Conservation (phyloP, 75 land plant genomes). For the Cupressus sempervirens region DNA sequence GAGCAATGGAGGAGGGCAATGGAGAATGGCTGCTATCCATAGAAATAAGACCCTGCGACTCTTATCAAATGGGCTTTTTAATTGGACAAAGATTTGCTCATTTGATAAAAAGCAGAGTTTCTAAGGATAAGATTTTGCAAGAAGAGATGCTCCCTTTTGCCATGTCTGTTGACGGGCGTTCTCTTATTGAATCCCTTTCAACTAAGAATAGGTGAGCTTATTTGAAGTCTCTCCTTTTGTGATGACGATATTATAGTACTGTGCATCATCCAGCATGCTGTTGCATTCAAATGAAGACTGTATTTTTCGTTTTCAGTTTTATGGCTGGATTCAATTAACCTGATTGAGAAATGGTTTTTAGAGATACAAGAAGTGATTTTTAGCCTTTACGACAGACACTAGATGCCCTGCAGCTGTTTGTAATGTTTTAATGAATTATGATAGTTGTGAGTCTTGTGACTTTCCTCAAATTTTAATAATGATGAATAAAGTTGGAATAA, state of each 20-base stretch:
- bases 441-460: background rate
- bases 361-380: background rate
- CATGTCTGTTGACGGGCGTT: conserved; percentile 28
- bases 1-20: background rate
- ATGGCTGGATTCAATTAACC: background rate
- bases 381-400: background rate
- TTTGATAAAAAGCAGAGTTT: conserved; percentile 56
- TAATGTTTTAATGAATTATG: background rate
- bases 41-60: conserved; percentile 45
- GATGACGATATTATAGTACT: background rate
- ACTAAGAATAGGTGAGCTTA: conserved; percentile 34
- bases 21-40: conserved; percentile 28
- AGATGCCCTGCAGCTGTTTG: background rate
- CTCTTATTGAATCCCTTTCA: conserved; percentile 44
- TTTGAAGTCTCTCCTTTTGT: background rate
- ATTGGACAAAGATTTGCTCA: conserved; percentile 63
- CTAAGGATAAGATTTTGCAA: conserved; percentile 63
- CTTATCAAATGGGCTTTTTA: conserved; percentile 54
- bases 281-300: background rate
- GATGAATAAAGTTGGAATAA: background rate
- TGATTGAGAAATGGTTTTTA: background rate
- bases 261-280: background rate
- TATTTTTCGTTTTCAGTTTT: background rate
- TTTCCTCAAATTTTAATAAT: background rate
- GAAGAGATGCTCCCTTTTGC: conserved; percentile 79